phyloP scores from a whole-genome alignment of 2,329 filamentous ascomycete genomes.

The Verticillium nubilum region DNA sequence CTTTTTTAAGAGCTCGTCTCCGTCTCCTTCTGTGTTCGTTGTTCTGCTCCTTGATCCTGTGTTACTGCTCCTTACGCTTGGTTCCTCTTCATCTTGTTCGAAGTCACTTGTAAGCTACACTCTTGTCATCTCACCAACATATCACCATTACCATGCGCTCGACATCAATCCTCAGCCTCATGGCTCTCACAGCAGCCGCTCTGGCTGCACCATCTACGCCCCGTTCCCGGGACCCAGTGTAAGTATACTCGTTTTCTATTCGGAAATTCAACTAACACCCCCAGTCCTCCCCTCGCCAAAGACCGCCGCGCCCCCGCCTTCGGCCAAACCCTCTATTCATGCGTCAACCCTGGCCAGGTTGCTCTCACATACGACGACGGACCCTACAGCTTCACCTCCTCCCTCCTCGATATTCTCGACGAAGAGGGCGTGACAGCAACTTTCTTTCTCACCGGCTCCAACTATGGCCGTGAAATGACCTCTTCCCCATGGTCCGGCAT shows the following conservation, averaged over 20 bases:
- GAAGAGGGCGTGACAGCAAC: conserved; percentile 27
- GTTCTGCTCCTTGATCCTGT: too few species aligned
- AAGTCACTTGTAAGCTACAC: too few species aligned
- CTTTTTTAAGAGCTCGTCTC: not conserved
- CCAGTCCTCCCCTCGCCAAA: not conserved
- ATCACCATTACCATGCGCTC: not conserved
- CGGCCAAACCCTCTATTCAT: conserved; percentile 14
- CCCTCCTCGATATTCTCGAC: conserved; percentile 32
- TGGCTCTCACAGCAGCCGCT: not conserved
- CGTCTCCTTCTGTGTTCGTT: not conserved
- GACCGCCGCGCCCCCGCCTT: not conserved
- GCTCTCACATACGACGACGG: conserved; percentile 45
- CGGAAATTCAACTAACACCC: not conserved
- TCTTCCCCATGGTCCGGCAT: conserved; percentile 29
- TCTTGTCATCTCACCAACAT: not conserved
- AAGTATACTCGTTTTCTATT: not conserved
- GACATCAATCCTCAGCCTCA: not conserved
- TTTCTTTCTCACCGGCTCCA: conserved; percentile 37
- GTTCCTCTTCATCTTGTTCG: not conserved
- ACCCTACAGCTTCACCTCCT: conserved; percentile 33
- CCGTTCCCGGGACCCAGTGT: not conserved
- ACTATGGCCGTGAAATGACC: conserved; percentile 32
- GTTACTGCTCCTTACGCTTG: too few species aligned
- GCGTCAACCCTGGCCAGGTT: conserved; percentile 27
- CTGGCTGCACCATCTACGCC: not conserved